Percentiles rank a stretch among this genome's conserved stretches.
phyloP scores from a whole-genome alignment of 441 rosid genomes.

The Arabidopsis hybrid region DNA sequence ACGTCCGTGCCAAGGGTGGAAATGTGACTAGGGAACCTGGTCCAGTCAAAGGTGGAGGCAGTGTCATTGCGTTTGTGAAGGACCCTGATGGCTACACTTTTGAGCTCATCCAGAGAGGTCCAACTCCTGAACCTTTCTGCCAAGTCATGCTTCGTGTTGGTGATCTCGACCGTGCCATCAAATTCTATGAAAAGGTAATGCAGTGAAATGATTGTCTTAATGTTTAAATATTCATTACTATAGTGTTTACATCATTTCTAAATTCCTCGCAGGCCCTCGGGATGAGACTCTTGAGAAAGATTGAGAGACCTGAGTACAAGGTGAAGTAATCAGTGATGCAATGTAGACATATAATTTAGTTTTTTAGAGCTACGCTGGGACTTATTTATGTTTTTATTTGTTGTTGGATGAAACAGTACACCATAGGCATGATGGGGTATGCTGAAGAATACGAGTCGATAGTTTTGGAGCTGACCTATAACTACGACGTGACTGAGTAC shows the following conservation, averaged over 20 bases:
- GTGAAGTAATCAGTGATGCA: constrained; percentile 48
- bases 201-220: neutral
- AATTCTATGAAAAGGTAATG: constrained; percentile 63
- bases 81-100: constrained; percentile 96
- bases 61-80: constrained; percentile 90
- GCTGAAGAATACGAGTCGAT: constrained; percentile 86
- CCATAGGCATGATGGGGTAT: constrained; percentile 91
- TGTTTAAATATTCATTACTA: neutral
- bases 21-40: constrained; percentile 87
- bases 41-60: constrained; percentile 87
- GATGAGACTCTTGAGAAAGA: constrained; percentile 76
- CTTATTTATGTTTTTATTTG: neutral
- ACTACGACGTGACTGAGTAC: constrained; percentile 89
- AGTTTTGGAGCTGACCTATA: constrained; percentile 87
- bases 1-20: constrained; percentile 82
- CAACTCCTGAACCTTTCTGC: constrained; percentile 94
- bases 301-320: constrained; percentile 87
- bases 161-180: constrained; percentile 82
- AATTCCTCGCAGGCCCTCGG: constrained; percentile 76
- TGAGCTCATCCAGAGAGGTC: constrained; percentile 89
- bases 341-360: neutral
- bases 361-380: neutral
- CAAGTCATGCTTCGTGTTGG: constrained; percentile 99
- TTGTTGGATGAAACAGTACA: constrained; percentile 58
- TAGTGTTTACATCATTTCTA: neutral